Conservation (phyloP, 2,329 filamentous ascomycete species). For the Trichoderma sp. region DNA sequence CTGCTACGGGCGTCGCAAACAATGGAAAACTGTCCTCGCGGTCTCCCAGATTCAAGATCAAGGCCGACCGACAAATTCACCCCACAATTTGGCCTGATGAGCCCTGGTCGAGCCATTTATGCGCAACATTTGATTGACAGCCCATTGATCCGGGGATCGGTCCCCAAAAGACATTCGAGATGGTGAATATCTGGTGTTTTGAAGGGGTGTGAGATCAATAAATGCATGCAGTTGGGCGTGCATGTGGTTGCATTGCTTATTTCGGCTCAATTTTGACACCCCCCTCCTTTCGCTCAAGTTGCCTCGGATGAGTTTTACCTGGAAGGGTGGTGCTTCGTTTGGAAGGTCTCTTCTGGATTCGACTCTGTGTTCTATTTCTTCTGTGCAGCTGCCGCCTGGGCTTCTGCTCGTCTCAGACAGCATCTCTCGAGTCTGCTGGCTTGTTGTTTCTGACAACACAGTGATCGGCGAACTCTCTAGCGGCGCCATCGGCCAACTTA, state of each 20-base stretch:
- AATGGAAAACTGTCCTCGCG: neutral
- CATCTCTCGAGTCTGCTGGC: neutral
- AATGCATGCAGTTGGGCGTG: neutral
- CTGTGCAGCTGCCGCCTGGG: neutral
- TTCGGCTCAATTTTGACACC: neutral
- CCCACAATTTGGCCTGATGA: neutral
- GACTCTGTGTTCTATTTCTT: neutral
- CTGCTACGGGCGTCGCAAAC: conserved; percentile 5
- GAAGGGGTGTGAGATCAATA: neutral
- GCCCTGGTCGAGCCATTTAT: neutral
- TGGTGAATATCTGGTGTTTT: neutral
- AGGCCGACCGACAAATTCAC: neutral
- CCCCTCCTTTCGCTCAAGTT: neutral
- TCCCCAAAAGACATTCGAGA: neutral
- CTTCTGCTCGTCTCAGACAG: neutral
- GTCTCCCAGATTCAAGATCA: neutral
- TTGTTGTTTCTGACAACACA: neutral
- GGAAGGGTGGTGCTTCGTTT: neutral
- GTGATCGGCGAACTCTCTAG: conserved; percentile 5
- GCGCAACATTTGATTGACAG: neutral
- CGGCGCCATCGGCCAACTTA: conserved; percentile 6
- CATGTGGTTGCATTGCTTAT: neutral
- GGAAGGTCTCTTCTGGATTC: neutral
- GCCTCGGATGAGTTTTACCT: neutral
- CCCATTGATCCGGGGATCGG: neutral